Evolutionary conservation across 2,329 filamentous ascomycete genomes (phyloP), one percentile per base, ranked within the genome.

Genomic region (Alternaria brassicae): DNA sequence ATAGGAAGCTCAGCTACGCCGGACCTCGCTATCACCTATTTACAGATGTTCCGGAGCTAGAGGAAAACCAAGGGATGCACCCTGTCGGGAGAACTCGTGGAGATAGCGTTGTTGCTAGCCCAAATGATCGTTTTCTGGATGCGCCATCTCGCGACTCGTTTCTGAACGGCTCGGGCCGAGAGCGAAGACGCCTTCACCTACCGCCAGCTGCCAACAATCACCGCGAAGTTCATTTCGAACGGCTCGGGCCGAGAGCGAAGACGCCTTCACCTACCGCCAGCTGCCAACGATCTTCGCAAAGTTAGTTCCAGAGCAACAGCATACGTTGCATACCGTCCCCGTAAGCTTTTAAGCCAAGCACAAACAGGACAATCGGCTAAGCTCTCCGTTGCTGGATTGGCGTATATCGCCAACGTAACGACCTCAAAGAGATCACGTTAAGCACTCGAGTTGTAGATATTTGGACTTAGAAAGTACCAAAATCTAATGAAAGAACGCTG

Each of bases 261-360:
- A 30, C 28, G 28, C 28, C 28, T 30, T 30, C 28, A 30, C 28
- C 9, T 30, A 30, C 28, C 28, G 28, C 28, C 28, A 30, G 28
- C 28, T 30, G 28, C 54, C 32, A 32, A 54, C 19, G 47, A 58
- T 45, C 44, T 52, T 58, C 54, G 54, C 45, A 50, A 52, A 52
- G 50, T 58, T 25, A 61, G 54, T 52, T 44, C 54, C 32, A 51
- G 58, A 50, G 50, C 50, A 41, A 12, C 39, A 34, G 45, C 50
- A 52, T 58, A 58, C 50, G 47, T 55, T 61, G 44, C 51, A 51
- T 58, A 61, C 39, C 59, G 59, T 44, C 58, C 58, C 53, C 48
- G 41, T 28, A 28, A 55, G 21, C 25, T 51, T 51, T 15, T 42
- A 19, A 27, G 42, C 25, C 48, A 42, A 56, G 48, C n/a, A 49